Base-by-base conservation (phyloP, 2,329 filamentous ascomycete species). In the Fusarium sp. region DNA sequence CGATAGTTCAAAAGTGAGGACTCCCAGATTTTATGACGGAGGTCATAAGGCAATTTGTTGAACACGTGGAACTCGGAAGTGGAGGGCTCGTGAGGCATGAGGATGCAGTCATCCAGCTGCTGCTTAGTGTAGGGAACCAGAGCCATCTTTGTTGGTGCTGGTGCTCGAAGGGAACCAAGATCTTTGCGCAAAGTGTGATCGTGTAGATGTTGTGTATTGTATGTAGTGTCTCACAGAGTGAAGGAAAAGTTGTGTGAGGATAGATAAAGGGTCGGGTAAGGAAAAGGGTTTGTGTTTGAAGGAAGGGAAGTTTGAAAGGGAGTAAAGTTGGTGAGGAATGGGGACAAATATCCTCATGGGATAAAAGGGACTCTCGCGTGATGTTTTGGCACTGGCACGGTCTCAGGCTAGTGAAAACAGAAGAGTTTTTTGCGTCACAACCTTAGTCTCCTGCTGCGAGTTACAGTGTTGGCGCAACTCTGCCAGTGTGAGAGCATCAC, bases 181-280 rank as follows among this genome's bases (percentile, higher is more conserved):
- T 12, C 2, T 18, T 23, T 33, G 30, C 9, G 25, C 12, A 47
- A 21, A 7, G 8, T 28, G n/a, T 33, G 16, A 5, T 16, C 9
- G 11, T 18, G 3, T 5, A n/a, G 9, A 23, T 6, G 5, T 50
- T 23, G 5, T 8, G 5, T 7, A 10, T 50, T 32, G 3, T 30
- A 4, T 30, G 9, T 19, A 19, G 4, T 5, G 16, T 4, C 0
- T 3, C 4, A 3, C 10, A 5, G 5, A 18, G n/a, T 33, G 9
- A 16, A 12, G 7, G 4, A 3, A 5, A 49, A 49, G 15, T 13
- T 10, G 5, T 4, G 25, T 28, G 2, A 21, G 2, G 25, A 21
- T 28, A n/a, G 21, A 18, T 5, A 4, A 19, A 18, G 9, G 9
- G 12, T 13, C 13, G 12, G 7, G 23, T 9, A 9, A 13, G 8